Evolutionary conservation across 2,329 filamentous ascomycete genomes (phyloP).

Genomic region (Pseudocercospora crystallina): DNA sequence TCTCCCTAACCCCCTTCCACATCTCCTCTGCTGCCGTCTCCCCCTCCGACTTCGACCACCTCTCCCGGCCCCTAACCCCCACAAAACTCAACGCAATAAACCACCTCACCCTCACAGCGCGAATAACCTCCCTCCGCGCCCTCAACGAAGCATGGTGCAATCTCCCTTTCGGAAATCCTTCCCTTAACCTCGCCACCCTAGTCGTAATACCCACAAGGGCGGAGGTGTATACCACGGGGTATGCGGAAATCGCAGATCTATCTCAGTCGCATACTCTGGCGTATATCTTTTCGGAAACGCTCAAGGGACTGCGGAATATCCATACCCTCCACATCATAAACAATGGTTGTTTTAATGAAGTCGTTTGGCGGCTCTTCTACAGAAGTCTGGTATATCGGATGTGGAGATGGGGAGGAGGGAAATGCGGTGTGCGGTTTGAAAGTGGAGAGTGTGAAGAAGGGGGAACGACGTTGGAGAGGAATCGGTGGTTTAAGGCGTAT

Average conservation of each 20-base stretch:
- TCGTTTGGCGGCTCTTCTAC: slow-evolving; percentile 37
- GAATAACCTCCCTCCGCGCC: slow-evolving; percentile 33
- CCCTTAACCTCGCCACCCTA: slow-evolving; percentile 33
- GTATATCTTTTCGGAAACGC: slow-evolving; percentile 38
- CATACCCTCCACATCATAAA: slow-evolving; percentile 33
- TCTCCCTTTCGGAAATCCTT: slow-evolving; percentile 34
- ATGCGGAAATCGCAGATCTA: slow-evolving; percentile 38
- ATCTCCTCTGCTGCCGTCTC: slow-evolving; percentile 25
- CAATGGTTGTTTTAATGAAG: slow-evolving; percentile 34
- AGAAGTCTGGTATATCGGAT: slow-evolving; percentile 34
- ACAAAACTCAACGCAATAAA: slow-evolving; percentile 30
- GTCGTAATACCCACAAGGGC: slow-evolving; percentile 34
- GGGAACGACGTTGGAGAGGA: slow-evolving; percentile 12
- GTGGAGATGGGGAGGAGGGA: slow-evolving; percentile 36
- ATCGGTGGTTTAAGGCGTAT: slow-evolving; percentile 22
- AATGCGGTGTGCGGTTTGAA: slow-evolving; percentile 33
- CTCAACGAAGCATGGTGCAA: slow-evolving; percentile 38
- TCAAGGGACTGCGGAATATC: slow-evolving; percentile 34
- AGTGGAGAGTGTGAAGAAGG: slow-evolving; percentile 16
- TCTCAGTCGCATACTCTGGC: slow-evolving; percentile 37
- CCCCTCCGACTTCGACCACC: slow-evolving; percentile 31
- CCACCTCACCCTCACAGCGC: slow-evolving; percentile 35
- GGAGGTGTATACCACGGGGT: slow-evolving; percentile 28
- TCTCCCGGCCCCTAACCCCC: slow-evolving; percentile 19
- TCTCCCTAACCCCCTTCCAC: slow-evolving; percentile 32